Base-by-base conservation (phyloP, 192 early-diverging fungal genomes). In the Gigaspora rosea region DNA sequence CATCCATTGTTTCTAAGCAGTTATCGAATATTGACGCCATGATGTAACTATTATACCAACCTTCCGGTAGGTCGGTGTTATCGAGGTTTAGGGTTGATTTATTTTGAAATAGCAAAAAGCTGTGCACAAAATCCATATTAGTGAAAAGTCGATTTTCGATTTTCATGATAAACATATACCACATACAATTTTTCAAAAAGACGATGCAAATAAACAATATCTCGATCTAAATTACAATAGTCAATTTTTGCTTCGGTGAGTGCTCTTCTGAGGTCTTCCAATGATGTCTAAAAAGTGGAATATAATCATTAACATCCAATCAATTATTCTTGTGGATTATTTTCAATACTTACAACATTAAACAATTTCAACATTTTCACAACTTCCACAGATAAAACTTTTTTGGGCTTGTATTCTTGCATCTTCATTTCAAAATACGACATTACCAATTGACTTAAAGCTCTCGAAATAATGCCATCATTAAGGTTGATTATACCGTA, bases 311-410 rank as follows among this genome's bases (percentile, higher is more conserved):
- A 73, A 73, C 58, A 73, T 73, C 54, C 15, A 35, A n/a, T n/a
- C n/a, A n/a, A n/a, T n/a, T n/a, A n/a, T 46, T 32, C 8, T 73
- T 36, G 20, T 73, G 46, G n/a, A 35, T 69, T 4, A 73, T 73
- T 73, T 73, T 73, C 36, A 59, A 59, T 73, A 73, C 71, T 73
- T 59, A 73, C 71, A 59, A 73, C 71, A 73, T 73, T 73, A 73
- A 73, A 73, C 46, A 10, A 58, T 59, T 59, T 70, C 48, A 70
- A 70, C 20, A 51, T 22, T 70, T n/a, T 70, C 22, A 36, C 20
- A 70, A 36, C 68, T 36, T 48, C 68, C 50, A 15, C 48, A 1
- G 22, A 70, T 51, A 70, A 35, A 35, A 47, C 50, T 70, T 70
- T 73, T n/a, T 73, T 73, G n/a, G 71, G 54, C 58, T 56, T 70